These are phyloP conservation scores for Gymnopilus dilepis DNA, from an alignment of 768 basidiomycete species.

Conservation along the genomic window DNA sequence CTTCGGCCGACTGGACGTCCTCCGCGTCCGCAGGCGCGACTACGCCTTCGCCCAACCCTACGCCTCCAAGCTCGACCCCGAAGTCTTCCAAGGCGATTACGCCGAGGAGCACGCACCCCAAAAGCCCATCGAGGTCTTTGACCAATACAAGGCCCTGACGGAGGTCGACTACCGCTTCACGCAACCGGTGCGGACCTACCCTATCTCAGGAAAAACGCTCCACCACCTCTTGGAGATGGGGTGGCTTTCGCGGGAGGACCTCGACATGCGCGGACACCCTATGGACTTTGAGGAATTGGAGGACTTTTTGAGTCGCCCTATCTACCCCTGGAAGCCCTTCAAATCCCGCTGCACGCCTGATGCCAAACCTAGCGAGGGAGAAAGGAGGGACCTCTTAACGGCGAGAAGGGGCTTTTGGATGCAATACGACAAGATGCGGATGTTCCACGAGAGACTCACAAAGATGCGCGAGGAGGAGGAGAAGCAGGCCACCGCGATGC, in stretches of 20 bases:
- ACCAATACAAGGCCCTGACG: constrained; percentile 40
- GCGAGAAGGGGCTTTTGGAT: constrained; percentile 11
- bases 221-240: constrained; percentile 43
- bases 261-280: constrained; percentile 31
- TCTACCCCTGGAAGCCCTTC: constrained; percentile 25
- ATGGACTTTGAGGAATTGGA: constrained; percentile 42
- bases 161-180: constrained; percentile 47
- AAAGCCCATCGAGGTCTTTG: constrained; percentile 41
- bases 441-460: not conserved
- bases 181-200: constrained; percentile 31
- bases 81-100: not conserved
- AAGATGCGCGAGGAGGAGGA: not conserved
- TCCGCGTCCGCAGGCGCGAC: constrained; percentile 47
- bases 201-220: constrained; percentile 43
- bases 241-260: constrained; percentile 44
- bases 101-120: not conserved
- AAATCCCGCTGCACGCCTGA: not conserved
- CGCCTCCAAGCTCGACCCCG: not conserved
- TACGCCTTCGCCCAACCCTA: constrained; percentile 36
- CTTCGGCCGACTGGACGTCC: constrained; percentile 28
- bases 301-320: constrained; percentile 29
- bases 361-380: constrained; percentile 13
- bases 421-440: constrained; percentile 17
- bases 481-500: not conserved
- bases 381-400: constrained; percentile 16